Percentiles rank a stretch among this genome's conserved stretches.
Evolutionary conservation across 163 green algal species (phyloP).

Genomic region (Volvox carteri): DNA sequence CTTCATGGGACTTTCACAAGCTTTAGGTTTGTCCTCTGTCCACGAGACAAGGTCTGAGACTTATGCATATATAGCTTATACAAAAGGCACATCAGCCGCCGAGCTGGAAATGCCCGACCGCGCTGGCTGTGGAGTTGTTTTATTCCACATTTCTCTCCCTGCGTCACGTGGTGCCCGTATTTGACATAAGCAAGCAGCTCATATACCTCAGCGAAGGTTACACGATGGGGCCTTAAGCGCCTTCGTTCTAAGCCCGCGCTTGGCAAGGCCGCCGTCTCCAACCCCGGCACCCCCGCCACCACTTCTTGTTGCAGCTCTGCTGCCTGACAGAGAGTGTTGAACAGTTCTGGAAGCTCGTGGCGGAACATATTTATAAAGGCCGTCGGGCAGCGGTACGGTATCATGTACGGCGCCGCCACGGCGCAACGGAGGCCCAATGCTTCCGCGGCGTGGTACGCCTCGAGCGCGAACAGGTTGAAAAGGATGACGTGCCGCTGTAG

Average conservation of each 20-base stretch:
- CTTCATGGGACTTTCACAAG: no score
- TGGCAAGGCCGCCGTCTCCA: not conserved
- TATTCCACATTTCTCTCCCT: no score
- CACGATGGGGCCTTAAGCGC: not conserved
- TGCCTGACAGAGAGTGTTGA: slow-evolving; percentile 32
- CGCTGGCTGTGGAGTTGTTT: no score
- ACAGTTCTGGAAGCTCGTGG: slow-evolving; percentile 57
- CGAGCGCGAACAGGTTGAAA: slow-evolving; percentile 87
- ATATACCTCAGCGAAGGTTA: slow-evolving; percentile 43
- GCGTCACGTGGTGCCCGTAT: no score
- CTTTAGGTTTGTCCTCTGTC: no score
- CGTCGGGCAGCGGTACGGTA: slow-evolving; percentile 71
- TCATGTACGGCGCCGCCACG: slow-evolving; percentile 72
- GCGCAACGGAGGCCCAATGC: slow-evolving; percentile 67
- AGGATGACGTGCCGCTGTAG: slow-evolving; percentile 60
- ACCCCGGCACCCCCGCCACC: not conserved
- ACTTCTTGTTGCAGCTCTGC: not conserved
- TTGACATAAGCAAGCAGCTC: no score
- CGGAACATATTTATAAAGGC: slow-evolving; percentile 67
- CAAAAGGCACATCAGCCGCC: no score
- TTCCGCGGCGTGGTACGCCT: slow-evolving; percentile 80
- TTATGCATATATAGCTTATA: no score
- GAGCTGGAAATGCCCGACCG: no score
- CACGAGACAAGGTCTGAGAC: no score
- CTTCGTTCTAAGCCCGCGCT: not conserved